Base-by-base conservation (phyloP, 2,329 filamentous ascomycete species). In the Alternaria tenuissima region DNA sequence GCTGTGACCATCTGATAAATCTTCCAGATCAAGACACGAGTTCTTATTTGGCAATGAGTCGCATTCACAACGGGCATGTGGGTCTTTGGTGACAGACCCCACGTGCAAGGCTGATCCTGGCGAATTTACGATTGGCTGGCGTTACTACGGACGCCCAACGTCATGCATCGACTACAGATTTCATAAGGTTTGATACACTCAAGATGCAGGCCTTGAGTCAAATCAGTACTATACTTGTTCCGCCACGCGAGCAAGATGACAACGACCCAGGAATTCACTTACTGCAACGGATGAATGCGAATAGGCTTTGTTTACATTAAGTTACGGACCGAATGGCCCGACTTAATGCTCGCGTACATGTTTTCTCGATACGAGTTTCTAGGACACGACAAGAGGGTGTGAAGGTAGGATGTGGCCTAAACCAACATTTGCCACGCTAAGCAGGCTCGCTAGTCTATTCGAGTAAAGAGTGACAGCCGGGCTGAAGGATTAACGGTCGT, bases 61-160 rank as follows among this genome's bases (percentile, higher is more conserved):
- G 32, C 32, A 22, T 22, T 16, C 32, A 16, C 7, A 36, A 22
- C 30, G 46, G 46, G 34, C 14, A 38, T 26, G 49, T 42, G 34
- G 34, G 18, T 26, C 36, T 20, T 20, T 30, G 43, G 24, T 39
- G 43, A 48, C 24, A 38, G 26, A 30, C 20, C 14, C 24, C 43
- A 48, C 24, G 43, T 48, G 43, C 34, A 32, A 48, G 43, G 30
- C 43, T 39, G 22, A 39, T 30, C 4, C 22, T 26, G 12, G 34
- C 11, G 52, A 46, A 30, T 47, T 20, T 14, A 4, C 18, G 7
- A 55, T 59, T 59, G 57, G 57, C 38, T 54, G 51, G 57, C 52
- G 9, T 28, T 38, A 55, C 44, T 43, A 18, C 32, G 57, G 52
- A 39, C 26, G 52, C 44, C 24, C 43, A 43, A 55, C 43, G 43